Evolutionary conservation across 768 basidiomycete species (phyloP).

Genomic region (Favolaschia claudopus): DNA sequence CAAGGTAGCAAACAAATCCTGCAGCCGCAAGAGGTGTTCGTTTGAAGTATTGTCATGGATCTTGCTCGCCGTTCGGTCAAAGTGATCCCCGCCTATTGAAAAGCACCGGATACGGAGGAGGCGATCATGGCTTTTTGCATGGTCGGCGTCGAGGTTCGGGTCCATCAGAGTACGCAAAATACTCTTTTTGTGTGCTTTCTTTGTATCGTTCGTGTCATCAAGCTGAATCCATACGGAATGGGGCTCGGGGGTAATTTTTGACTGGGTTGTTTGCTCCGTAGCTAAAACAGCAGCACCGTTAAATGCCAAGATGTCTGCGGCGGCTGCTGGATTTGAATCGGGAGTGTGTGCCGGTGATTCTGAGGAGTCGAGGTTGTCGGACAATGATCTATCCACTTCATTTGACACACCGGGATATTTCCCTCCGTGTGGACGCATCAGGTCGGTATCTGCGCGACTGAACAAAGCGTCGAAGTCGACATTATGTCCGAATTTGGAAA

Average conservation of each 20-base stretch:
- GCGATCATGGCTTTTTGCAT: background rate
- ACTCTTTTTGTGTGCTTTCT: no score
- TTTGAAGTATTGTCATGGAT: no score
- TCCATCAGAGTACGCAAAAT: background rate
- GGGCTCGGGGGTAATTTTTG: no score
- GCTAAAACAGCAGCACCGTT: no score
- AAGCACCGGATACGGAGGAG: no score
- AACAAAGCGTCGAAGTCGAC: slow-evolving; percentile 1
- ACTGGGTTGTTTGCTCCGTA: no score
- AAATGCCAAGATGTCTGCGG: no score
- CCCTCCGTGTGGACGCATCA: slow-evolving; percentile 1
- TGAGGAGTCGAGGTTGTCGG: background rate
- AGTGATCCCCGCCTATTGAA: no score
- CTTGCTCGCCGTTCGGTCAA: background rate
- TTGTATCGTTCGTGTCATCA: background rate
- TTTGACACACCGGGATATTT: slow-evolving; percentile 4
- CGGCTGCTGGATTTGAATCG: background rate
- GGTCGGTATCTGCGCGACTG: background rate
- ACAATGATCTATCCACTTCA: slow-evolving; percentile 3
- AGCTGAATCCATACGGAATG: no score
- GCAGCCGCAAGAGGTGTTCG: no score
- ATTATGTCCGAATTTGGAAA: no score
- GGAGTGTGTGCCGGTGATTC: background rate
- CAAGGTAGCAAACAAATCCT: background rate
- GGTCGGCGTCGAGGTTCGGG: background rate